Conservation (phyloP, 768 basidiomycete species). For the Daedaleopsis sinensis region DNA sequence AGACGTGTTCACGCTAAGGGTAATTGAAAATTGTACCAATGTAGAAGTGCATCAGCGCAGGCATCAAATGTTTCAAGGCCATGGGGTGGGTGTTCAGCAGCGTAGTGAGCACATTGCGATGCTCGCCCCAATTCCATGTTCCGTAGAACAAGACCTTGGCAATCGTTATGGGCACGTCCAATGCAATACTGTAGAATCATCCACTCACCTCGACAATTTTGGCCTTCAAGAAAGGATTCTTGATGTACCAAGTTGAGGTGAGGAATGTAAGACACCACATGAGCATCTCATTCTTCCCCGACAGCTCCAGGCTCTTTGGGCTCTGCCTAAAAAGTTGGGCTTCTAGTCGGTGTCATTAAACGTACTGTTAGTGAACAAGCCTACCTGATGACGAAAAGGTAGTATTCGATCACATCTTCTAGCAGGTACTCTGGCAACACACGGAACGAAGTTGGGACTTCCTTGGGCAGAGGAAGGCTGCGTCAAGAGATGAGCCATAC, state of each 20-base stretch:
- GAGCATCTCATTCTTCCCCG: conserved; percentile 85
- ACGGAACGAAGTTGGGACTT: conserved; percentile 83
- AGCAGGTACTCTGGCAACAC: conserved; percentile 92
- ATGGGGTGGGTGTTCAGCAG: conserved; percentile 83
- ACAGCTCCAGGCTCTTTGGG: conserved; percentile 80
- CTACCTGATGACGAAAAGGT: conserved; percentile 82
- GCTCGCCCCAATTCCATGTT: conserved; percentile 67
- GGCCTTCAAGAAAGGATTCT: conserved; percentile 96
- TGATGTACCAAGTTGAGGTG: conserved; percentile 95
- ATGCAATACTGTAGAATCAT: conserved; percentile 28
- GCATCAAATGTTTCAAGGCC: conserved; percentile 88
- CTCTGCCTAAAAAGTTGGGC: conserved; percentile 45
- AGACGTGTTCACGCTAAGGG: background rate
- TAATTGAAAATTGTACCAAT: conserved; percentile 60
- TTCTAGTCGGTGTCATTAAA: background rate
- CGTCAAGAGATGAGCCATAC: background rate
- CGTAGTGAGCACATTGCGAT: conserved; percentile 75
- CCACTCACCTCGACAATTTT: conserved; percentile 81
- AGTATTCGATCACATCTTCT: conserved; percentile 92
- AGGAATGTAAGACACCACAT: conserved; percentile 91
- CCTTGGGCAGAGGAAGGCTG: conserved; percentile 83
- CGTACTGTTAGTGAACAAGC: conserved; percentile 24
- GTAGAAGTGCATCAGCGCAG: conserved; percentile 91
- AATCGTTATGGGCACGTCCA: background rate
- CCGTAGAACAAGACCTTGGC: conserved; percentile 70